These are phyloP conservation scores for Cyphellophora attinorum DNA, from an alignment of 2,329 filamentous ascomycete species.

Conservation along the genomic window DNA sequence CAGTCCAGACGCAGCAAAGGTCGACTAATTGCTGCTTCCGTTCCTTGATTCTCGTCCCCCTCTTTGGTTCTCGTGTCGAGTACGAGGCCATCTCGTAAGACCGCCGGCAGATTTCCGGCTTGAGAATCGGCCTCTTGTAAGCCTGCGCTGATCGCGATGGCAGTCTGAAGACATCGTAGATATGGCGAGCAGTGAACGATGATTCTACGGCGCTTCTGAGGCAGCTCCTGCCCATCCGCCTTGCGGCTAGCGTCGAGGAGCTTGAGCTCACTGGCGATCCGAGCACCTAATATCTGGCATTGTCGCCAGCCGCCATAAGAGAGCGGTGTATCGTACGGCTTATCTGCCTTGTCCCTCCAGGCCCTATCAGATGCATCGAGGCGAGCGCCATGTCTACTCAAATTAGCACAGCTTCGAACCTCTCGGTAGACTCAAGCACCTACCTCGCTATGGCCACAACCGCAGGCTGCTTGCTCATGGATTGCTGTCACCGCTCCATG, in stretches of 20 bases:
- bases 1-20: slow-evolving; percentile 66
- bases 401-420: slow-evolving; percentile 1
- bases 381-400: slow-evolving; percentile 70
- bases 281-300: slow-evolving; percentile 67
- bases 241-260: slow-evolving; percentile 28
- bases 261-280: slow-evolving; percentile 66
- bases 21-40: background rate
- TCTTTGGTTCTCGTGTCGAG: background rate
- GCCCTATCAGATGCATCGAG: slow-evolving; percentile 90
- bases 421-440: slow-evolving; percentile 1
- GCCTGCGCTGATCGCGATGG: slow-evolving; percentile 76
- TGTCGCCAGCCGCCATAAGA: slow-evolving; percentile 93
- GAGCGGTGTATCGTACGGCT: slow-evolving; percentile 89
- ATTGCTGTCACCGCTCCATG: slow-evolving; percentile 1
- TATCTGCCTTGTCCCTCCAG: slow-evolving; percentile 88
- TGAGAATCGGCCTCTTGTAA: slow-evolving; percentile 45
- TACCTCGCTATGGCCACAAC: slow-evolving; percentile 35
- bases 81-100: background rate
- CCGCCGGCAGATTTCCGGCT: background rate
- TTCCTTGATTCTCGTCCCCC: background rate
- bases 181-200: slow-evolving; percentile 92
- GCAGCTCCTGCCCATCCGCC: slow-evolving; percentile 13
- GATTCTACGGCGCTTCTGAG: slow-evolving; percentile 51
- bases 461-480: slow-evolving; percentile 29
- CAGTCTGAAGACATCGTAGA: slow-evolving; percentile 83